Percentiles rank a stretch among this genome's conserved stretches.
Conservation (phyloP, 306 rosid species). For the Comarum palustre region DNA sequence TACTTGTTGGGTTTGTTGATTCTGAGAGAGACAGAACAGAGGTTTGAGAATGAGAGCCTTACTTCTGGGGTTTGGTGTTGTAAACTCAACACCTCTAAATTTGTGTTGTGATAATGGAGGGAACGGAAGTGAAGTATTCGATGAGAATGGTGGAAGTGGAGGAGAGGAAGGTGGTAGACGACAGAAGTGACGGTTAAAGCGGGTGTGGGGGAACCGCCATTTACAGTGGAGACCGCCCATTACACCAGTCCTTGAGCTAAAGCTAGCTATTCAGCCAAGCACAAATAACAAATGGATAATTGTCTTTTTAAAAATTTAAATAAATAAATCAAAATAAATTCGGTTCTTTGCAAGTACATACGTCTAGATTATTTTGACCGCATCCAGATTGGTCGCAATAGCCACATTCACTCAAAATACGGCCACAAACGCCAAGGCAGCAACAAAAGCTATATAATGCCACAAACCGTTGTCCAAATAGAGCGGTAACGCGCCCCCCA, state of each 20-base stretch:
- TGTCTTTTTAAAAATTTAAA: not conserved
- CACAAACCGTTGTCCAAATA: no score
- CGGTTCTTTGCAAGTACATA: not conserved
- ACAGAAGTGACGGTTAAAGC: slow-evolving; percentile 12
- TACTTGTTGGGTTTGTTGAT: slow-evolving; percentile 19
- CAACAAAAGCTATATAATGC: no score
- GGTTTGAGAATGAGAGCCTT: slow-evolving; percentile 14
- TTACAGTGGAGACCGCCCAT: slow-evolving; percentile 48
- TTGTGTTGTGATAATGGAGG: slow-evolving; percentile 9
- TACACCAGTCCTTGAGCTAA: not conserved
- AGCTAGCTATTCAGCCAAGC: not conserved
- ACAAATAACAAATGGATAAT: slow-evolving; percentile 11
- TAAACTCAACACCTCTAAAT: not conserved
- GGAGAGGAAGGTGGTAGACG: slow-evolving; percentile 25
- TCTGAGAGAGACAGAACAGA: slow-evolving; percentile 30
- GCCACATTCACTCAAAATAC: no score
- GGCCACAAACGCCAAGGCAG: no score
- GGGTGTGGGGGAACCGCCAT: slow-evolving; percentile 30
- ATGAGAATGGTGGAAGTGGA: slow-evolving; percentile 10
- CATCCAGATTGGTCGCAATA: no score
- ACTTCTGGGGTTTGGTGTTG: not conserved
- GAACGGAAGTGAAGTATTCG: slow-evolving; percentile 2
- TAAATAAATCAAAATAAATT: not conserved
- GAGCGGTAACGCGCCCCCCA: no score
- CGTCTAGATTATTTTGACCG: no score